These are phyloP conservation scores for Tetrastigma voinierianum DNA, from an alignment of 164 flowering plant species.

Conservation along the genomic window DNA sequence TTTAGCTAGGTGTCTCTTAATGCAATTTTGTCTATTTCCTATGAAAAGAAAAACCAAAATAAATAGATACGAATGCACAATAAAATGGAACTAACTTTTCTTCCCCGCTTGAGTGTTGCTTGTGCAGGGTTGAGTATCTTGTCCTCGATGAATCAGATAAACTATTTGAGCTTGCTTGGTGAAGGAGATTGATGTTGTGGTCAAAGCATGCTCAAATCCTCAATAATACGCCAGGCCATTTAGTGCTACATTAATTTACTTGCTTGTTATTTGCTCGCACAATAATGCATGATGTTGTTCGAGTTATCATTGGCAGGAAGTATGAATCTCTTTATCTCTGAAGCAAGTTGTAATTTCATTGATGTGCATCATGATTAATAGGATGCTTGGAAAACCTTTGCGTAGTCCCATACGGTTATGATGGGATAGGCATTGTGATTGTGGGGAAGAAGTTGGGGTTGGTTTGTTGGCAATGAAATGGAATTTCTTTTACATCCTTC, in stretches of 20 bases:
- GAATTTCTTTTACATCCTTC: background rate
- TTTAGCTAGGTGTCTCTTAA: too few species aligned
- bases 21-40: too few species aligned
- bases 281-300: constrained; percentile 97
- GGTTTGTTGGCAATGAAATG: background rate
- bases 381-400: background rate
- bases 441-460: too few species aligned
- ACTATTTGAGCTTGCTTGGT: constrained; percentile 85
- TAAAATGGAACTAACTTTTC: background rate
- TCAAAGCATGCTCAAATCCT: constrained; percentile 92
- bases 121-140: constrained; percentile 87
- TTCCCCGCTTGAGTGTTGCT: constrained; percentile 5
- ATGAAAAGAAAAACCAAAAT: too few species aligned
- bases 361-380: background rate
- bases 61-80: too few species aligned
- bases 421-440: too few species aligned
- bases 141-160: constrained; percentile 96
- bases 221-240: constrained; percentile 73
- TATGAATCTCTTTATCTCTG: constrained; percentile 34
- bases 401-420: background rate
- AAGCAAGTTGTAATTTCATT: background rate
- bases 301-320: constrained; percentile 92
- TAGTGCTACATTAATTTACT: constrained; percentile 98
- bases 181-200: constrained; percentile 84
- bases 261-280: constrained; percentile 93